Evolutionary conservation across 2,329 filamentous ascomycete species (phyloP).

Genomic region (Didymella pomorum): DNA sequence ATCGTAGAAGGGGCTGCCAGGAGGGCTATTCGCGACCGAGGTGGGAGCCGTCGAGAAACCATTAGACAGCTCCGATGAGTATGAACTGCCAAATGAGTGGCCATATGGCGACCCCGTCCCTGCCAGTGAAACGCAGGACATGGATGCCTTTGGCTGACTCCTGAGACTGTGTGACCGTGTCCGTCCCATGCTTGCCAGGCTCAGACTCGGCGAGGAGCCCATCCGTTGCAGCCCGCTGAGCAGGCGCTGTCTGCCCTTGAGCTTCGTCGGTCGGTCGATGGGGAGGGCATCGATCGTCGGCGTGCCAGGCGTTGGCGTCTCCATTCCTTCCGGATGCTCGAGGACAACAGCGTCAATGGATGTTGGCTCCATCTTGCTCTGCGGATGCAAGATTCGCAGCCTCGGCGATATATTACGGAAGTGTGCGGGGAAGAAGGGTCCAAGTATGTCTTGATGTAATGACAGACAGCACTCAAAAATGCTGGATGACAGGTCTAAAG

Average conservation of each 20-base stretch:
- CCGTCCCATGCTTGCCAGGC: constrained; percentile 70
- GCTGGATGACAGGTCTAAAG: constrained; percentile 4
- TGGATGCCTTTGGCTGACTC: constrained; percentile 67
- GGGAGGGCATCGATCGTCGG: constrained; percentile 38
- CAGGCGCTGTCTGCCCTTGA: constrained; percentile 73
- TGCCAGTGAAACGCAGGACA: constrained; percentile 70
- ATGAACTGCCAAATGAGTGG: constrained; percentile 63
- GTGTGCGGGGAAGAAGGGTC: constrained; percentile 24
- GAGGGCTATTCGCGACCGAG: constrained; percentile 59
- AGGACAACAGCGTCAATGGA: constrained; percentile 51
- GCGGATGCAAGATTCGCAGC: constrained; percentile 9
- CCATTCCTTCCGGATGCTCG: constrained; percentile 38
- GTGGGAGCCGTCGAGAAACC: constrained; percentile 65
- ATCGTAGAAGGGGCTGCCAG: constrained; percentile 59
- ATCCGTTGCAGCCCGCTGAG: constrained; percentile 80
- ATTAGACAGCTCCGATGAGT: constrained; percentile 64
- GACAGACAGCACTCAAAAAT: not conserved
- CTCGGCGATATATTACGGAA: constrained; percentile 14
- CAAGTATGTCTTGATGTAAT: constrained; percentile 9
- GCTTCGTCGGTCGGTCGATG: constrained; percentile 62
- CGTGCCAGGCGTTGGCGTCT: constrained; percentile 22
- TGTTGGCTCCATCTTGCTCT: constrained; percentile 45
- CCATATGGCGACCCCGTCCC: constrained; percentile 60
- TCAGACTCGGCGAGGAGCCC: constrained; percentile 79
- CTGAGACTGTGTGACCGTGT: constrained; percentile 73